Percentiles rank a stretch among this genome's conserved stretches.
phyloP scores from a whole-genome alignment of 2,329 filamentous ascomycete genomes.

The Dryadomyces sulphureus region DNA sequence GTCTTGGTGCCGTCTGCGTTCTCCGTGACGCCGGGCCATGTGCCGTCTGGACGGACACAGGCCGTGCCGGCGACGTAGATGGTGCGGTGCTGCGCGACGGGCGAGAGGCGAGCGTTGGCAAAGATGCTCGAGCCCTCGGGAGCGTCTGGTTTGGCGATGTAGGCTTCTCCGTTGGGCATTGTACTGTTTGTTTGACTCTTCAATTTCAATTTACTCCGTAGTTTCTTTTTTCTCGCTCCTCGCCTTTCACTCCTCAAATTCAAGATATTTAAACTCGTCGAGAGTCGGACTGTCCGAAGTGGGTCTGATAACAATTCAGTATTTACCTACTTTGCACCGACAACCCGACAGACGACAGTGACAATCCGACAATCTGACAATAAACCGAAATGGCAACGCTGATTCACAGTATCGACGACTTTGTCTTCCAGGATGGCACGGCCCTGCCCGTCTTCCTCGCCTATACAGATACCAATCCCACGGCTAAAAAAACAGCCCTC shows the following conservation, averaged over 20 bases:
- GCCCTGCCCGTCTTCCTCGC: conserved; percentile 6
- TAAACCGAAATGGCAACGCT: no score
- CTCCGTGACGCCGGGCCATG: conserved; percentile 19
- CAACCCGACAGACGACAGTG: no score
- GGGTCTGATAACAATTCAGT: no score
- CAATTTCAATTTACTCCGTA: no score
- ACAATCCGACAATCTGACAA: background rate
- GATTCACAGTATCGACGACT: background rate
- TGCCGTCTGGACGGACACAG: conserved; percentile 19
- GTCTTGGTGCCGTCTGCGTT: conserved; percentile 20
- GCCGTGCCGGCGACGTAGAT: conserved; percentile 26
- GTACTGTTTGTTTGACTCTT: conserved; percentile 2
- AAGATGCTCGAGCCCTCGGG: conserved; percentile 16
- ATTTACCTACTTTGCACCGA: no score
- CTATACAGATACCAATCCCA: conserved; percentile 5
- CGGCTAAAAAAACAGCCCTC: conserved; percentile 3
- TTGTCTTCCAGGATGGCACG: background rate
- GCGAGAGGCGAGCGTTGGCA: conserved; percentile 21
- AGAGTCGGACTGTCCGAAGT: no score
- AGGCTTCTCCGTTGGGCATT: conserved; percentile 20
- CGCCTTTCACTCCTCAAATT: no score
- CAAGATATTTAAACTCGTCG: no score
- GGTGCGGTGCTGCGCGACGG: conserved; percentile 17
- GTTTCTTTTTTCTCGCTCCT: no score
- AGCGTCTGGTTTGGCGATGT: conserved; percentile 17